phyloP scores from a whole-genome alignment of 176 grass and related monocot genomes.

The Calamus simplicifolius region DNA sequence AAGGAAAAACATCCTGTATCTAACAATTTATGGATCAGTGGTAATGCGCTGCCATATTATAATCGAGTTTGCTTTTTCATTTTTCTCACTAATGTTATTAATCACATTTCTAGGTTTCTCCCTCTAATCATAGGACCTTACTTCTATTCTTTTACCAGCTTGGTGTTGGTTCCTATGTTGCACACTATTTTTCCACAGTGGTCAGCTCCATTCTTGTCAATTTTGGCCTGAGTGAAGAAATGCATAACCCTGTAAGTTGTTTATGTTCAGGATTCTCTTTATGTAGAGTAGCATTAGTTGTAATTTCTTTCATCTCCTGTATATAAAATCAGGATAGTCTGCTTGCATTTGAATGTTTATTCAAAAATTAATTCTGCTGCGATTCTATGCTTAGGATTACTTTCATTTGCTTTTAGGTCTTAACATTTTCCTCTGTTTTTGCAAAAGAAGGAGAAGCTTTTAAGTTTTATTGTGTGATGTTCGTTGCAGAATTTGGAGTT shows the following conservation, averaged over 20 bases:
- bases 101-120: too few species aligned
- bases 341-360: too few species aligned
- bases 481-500: too few species aligned
- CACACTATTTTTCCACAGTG: conserved; percentile 73
- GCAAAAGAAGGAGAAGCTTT: too few species aligned
- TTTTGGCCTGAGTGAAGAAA: conserved; percentile 80
- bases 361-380: too few species aligned
- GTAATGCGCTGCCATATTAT: conserved; percentile 21
- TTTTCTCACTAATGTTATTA: background rate
- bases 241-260: conserved; percentile 92
- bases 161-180: conserved; percentile 73
- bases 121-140: background rate
- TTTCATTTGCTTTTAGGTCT: too few species aligned
- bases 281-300: background rate
- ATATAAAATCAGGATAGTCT: too few species aligned
- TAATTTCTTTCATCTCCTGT: too few species aligned
- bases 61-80: conserved; percentile 10
- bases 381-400: too few species aligned
- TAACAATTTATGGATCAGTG: conserved; percentile 92
- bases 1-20: conserved; percentile 77
- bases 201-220: conserved; percentile 66
- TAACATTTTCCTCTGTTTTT: too few species aligned
- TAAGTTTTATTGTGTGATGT: too few species aligned
- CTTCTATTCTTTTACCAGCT: conserved; percentile 38
- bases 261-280: background rate